Evolutionary conservation across 192 early-diverging fungal genomes (phyloP).

Genomic region (Dissophora ornata): DNA sequence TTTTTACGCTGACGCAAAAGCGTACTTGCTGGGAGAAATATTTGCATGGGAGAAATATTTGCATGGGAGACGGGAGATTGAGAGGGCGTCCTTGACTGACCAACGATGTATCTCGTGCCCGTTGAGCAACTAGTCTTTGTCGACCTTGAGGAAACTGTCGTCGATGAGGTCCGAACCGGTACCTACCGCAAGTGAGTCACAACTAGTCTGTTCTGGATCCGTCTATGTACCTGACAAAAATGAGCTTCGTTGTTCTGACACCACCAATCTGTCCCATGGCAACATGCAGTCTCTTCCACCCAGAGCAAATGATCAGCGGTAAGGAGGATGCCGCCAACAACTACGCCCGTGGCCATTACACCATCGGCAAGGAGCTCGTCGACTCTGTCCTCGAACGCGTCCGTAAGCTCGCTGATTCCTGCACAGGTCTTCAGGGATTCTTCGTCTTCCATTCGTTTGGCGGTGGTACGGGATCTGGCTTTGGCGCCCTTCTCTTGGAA

Average conservation of each 20-base stretch:
- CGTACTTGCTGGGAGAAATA: no score
- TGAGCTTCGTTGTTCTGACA: no score
- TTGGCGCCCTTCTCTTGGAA: conserved; percentile 97
- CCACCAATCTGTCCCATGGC: background rate
- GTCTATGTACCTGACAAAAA: no score
- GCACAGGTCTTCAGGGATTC: conserved; percentile 98
- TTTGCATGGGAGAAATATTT: no score
- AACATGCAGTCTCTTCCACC: conserved; percentile 62
- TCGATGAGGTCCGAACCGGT: conserved; percentile 98
- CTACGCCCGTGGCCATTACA: conserved; percentile 99
- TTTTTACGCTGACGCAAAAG: no score
- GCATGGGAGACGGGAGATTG: no score
- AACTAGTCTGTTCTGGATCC: no score
- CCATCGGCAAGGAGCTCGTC: conserved; percentile 99
- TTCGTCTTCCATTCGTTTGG: conserved; percentile 99
- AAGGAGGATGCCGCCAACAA: conserved; percentile 99
- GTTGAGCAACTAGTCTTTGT: conserved; percentile 83
- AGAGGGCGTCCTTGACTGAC: no score
- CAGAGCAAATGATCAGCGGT: conserved; percentile 98
- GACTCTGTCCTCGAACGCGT: conserved; percentile 96
- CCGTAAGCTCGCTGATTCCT: conserved; percentile 97
- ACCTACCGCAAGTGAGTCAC: conserved; percentile 88
- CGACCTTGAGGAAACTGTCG: conserved; percentile 95
- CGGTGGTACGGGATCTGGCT: conserved; percentile 99
- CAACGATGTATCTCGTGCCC: no score